Evolutionary conservation across 106 monocot genomes (phyloP).

Genomic region (Apostasia ramifera): DNA sequence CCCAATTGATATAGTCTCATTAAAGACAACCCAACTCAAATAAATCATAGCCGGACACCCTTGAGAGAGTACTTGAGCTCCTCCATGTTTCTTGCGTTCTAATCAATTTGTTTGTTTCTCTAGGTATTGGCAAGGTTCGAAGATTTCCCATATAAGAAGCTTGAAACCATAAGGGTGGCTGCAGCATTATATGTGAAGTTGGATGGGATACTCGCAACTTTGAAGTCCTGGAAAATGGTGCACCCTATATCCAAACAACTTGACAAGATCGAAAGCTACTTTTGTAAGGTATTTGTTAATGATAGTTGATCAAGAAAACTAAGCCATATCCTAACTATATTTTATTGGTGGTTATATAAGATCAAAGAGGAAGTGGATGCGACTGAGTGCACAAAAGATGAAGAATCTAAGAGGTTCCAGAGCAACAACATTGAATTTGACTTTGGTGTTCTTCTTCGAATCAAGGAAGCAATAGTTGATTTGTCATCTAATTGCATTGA

Average conservation of each 20-base stretch:
- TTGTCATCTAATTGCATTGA: slow-evolving; percentile 56
- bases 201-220: slow-evolving; percentile 17
- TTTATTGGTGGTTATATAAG: slow-evolving; percentile 9
- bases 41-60: no score
- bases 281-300: slow-evolving; percentile 36
- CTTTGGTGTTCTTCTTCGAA: slow-evolving; percentile 30
- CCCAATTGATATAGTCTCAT: no score
- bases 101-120: background rate
- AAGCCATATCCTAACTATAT: background rate
- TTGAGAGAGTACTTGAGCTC: background rate
- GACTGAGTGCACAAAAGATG: slow-evolving; percentile 44
- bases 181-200: slow-evolving; percentile 34
- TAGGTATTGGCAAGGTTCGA: slow-evolving; percentile 63
- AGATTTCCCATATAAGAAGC: slow-evolving; percentile 46
- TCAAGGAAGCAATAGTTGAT: slow-evolving; percentile 60
- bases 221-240: slow-evolving; percentile 43
- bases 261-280: slow-evolving; percentile 39
- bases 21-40: no score
- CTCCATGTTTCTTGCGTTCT: background rate
- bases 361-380: slow-evolving; percentile 52
- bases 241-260: slow-evolving; percentile 30
- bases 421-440: slow-evolving; percentile 45
- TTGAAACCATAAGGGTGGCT: slow-evolving; percentile 52
- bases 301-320: background rate
- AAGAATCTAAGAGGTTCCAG: slow-evolving; percentile 43